phyloP scores from a whole-genome alignment of 106 monocot genomes.

The Dioscorea zingiberensis region DNA sequence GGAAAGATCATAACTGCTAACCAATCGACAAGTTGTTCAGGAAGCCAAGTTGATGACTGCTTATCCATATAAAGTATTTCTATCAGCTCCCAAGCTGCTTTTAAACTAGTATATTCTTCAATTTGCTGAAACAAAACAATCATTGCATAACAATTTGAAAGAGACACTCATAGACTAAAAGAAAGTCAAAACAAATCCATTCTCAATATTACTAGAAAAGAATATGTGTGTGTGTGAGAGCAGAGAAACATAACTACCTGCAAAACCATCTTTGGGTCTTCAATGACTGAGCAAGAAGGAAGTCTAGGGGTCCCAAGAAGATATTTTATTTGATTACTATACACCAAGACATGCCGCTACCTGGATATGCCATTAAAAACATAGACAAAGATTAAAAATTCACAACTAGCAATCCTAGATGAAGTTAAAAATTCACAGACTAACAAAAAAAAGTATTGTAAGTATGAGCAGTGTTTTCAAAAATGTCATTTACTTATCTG shows the following conservation, averaged over 20 bases:
- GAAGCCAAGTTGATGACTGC: slow-evolving; percentile 66
- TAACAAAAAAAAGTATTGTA: too few relatives aligned
- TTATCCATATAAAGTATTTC: slow-evolving; percentile 90
- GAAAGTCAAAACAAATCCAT: too few relatives aligned
- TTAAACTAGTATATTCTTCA: slow-evolving; percentile 54
- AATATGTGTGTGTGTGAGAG: too few relatives aligned
- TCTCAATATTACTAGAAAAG: too few relatives aligned
- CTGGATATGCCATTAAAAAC: slow-evolving; percentile 25
- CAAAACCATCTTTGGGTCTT: slow-evolving; percentile 53
- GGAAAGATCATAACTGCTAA: slow-evolving; percentile 72
- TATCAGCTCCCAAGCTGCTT: slow-evolving; percentile 86
- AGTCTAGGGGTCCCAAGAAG: slow-evolving; percentile 41
- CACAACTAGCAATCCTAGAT: too few relatives aligned
- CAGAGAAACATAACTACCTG: slow-evolving; percentile 53
- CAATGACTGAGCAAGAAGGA: slow-evolving; percentile 33
- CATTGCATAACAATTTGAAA: too few relatives aligned
- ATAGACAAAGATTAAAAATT: background rate
- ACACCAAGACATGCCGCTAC: slow-evolving; percentile 75
- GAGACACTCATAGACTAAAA: too few relatives aligned
- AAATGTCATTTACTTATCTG: too few relatives aligned
- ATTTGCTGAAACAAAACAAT: slow-evolving; percentile 19
- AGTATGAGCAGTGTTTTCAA: too few relatives aligned
- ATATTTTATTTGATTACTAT: slow-evolving; percentile 53
- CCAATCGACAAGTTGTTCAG: slow-evolving; percentile 90
- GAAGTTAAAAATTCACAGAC: too few relatives aligned